Conservation (phyloP, 78 protist genomes). For the Planoprotostelium fungivorum region DNA sequence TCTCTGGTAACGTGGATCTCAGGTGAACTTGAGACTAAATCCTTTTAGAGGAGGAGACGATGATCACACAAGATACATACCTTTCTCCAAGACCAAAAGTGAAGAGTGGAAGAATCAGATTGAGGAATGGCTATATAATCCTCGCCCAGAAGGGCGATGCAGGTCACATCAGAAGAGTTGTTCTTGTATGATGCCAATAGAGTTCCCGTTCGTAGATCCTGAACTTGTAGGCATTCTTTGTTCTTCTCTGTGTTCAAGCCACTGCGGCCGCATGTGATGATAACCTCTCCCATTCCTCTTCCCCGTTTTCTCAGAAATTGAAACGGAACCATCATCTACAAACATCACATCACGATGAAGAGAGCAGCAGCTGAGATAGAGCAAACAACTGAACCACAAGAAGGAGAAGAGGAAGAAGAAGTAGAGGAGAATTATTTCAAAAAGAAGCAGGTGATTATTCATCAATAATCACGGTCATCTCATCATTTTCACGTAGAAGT, state of each 20-base stretch:
- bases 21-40: slow-evolving; percentile 22
- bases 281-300: background rate
- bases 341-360: no score
- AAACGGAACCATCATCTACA: no score
- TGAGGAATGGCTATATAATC: slow-evolving; percentile 44
- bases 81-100: slow-evolving; percentile 42
- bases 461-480: background rate
- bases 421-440: background rate
- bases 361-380: no score
- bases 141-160: slow-evolving; percentile 27
- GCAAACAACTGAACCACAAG: no score
- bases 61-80: background rate
- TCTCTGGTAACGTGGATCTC: slow-evolving; percentile 45
- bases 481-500: background rate
- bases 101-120: slow-evolving; percentile 20
- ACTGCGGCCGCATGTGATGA: background rate
- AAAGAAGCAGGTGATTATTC: background rate
- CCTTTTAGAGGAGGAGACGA: background rate
- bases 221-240: background rate
- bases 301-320: no score
- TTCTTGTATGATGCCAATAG: slow-evolving; percentile 14
- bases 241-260: background rate
- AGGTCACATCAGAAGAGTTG: slow-evolving; percentile 5
- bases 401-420: no score
- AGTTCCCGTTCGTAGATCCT: slow-evolving; percentile 43